Base-by-base conservation (phyloP, 805 yeast species). In the Metschnikowia lochheadii region DNA sequence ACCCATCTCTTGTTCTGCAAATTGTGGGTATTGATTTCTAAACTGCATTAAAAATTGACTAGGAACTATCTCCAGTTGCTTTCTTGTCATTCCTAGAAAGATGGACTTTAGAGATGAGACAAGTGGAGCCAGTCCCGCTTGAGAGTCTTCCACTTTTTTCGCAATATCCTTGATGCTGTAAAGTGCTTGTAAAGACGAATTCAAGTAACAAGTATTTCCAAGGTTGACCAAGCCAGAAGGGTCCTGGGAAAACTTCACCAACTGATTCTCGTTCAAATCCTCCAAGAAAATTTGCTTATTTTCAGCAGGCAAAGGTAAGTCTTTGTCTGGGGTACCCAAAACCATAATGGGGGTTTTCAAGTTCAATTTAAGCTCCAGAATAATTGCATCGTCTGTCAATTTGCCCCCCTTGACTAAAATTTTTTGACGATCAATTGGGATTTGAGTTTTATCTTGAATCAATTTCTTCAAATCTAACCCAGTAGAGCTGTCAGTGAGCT, bases 391-490 rank as follows among this genome's bases (percentile, higher is more conserved):
- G 67, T 89, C 92, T 49, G 78, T 77, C 60, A 94, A 70, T 65
- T 90, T 95, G 39, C 97, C 96, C 11, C 95, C 92, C 70, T 88
- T 90, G 47, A 89, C 80, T 63, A 94, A 77, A 53, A 91, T 85
- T 72, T 92, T 92, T 70, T 94, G 99, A 59, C 97, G 84, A 49
- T 82, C 86, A 1, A 83, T 80, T n/a, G 96, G 96, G 49, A 94
- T 89, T 51, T 82, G 82, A 2, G 98, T 92, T 51, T 81, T 65
- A 20, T 82, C 80, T 57, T 79, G 83, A 49, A 94, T 83, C 66
- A 84, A 83, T 43, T 74, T 68, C 65, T 90, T 92, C 66, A 87
- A 78, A 6, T 75, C 78, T 31, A 72, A 63, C 5, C 90, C 95
- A 1, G 81, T 76, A 49, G 81, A 82, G 10, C 61, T 62, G 5